phyloP scores from a whole-genome alignment of 306 rosid genomes.

The Ziziphus jujuba region DNA sequence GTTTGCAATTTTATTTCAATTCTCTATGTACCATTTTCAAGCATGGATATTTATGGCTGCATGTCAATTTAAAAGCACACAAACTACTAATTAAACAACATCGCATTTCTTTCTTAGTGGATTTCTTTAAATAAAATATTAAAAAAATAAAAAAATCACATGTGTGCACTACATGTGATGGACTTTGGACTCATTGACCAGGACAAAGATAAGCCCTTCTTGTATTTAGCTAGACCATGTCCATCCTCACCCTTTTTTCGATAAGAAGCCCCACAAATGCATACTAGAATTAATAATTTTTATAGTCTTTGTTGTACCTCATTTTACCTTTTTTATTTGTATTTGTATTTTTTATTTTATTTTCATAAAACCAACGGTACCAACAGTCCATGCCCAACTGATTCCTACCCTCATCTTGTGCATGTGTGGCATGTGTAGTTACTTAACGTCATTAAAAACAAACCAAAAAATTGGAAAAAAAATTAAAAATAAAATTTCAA shows the following conservation, averaged over 20 bases:
- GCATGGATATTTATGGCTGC: too few relatives aligned
- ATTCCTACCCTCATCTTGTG: slow-evolving; percentile 15
- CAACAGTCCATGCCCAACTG: not conserved
- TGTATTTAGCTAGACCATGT: slow-evolving; percentile 22
- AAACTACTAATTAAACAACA: too few relatives aligned
- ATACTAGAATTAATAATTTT: slow-evolving; percentile 26
- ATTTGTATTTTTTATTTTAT: too few relatives aligned
- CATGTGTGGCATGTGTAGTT: slow-evolving; percentile 50
- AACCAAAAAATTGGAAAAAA: not conserved
- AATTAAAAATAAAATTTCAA: not conserved
- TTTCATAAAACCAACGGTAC: too few relatives aligned
- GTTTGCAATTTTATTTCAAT: too few relatives aligned
- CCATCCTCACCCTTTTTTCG: slow-evolving; percentile 13
- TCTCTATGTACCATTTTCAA: too few relatives aligned
- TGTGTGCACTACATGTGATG: slow-evolving; percentile 23
- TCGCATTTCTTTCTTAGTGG: too few relatives aligned
- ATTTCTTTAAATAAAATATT: too few relatives aligned
- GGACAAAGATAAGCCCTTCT: slow-evolving; percentile 8
- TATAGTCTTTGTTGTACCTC: slow-evolving; percentile 24
- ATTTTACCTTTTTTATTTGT: too few relatives aligned
- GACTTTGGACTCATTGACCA: slow-evolving; percentile 1
- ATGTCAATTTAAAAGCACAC: not conserved
- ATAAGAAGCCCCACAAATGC: slow-evolving; percentile 29
- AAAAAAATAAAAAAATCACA: not conserved
- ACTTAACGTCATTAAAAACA: slow-evolving; percentile 29